These are phyloP conservation scores for Sabuloglossum arenarium DNA, from an alignment of 495 filamentous ascomycete species.

Conservation along the genomic window DNA sequence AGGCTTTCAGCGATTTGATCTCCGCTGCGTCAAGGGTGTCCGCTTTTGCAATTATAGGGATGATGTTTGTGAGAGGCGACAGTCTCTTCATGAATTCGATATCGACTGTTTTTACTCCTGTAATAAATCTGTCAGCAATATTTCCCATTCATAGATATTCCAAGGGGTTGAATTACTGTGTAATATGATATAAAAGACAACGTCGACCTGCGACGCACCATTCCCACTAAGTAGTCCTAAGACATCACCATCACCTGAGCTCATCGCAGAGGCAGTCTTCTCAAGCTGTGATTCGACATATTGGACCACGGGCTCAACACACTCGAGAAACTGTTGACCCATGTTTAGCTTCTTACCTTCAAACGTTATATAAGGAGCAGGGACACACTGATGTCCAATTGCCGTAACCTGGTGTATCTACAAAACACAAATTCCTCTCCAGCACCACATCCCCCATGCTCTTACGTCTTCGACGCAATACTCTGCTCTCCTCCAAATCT, in stretches of 20 bases:
- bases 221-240: constrained; percentile 62
- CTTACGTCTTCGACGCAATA: constrained; percentile 52
- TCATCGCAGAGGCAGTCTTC: constrained; percentile 35
- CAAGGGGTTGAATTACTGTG: constrained; percentile 27
- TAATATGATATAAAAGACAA: constrained; percentile 61
- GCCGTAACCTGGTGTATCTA: constrained; percentile 69
- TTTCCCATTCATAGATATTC: background rate
- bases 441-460: constrained; percentile 64
- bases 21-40: constrained; percentile 45
- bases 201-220: constrained; percentile 78
- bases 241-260: constrained; percentile 49
- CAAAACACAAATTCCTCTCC: constrained; percentile 86
- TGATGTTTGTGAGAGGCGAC: constrained; percentile 61
- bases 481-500: constrained; percentile 55
- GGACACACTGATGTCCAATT: constrained; percentile 30
- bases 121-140: constrained; percentile 4
- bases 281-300: constrained; percentile 60
- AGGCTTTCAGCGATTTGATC: constrained; percentile 37
- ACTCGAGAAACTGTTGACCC: constrained; percentile 24
- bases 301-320: constrained; percentile 44
- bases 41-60: constrained; percentile 62
- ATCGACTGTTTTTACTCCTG: constrained; percentile 53
- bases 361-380: background rate
- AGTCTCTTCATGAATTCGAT: constrained; percentile 58
- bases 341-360: background rate